phyloP scores from a whole-genome alignment of 768 basidiomycete species.

The Pholiota conissans region DNA sequence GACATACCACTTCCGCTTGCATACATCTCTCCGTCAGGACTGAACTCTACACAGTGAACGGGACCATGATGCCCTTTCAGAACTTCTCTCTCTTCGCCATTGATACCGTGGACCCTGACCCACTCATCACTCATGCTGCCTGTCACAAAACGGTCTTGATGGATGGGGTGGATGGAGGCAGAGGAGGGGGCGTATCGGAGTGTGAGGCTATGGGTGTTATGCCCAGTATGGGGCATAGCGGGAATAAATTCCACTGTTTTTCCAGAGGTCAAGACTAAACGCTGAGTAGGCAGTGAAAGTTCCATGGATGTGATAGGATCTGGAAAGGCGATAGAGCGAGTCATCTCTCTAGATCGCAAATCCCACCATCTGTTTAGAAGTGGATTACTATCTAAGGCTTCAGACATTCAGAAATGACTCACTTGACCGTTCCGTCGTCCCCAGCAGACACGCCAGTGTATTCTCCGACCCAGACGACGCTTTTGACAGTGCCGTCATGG shows the following conservation, averaged over 20 bases:
- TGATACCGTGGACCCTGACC: constrained; percentile 91
- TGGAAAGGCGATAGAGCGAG: constrained; percentile 69
- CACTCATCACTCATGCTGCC: constrained; percentile 91
- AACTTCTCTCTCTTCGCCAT: constrained; percentile 88
- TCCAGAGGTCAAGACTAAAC: constrained; percentile 88
- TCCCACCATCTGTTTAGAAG: constrained; percentile 93
- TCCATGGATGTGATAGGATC: constrained; percentile 94
- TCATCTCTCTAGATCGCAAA: constrained; percentile 72
- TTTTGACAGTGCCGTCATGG: constrained; percentile 90
- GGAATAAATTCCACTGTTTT: constrained; percentile 92
- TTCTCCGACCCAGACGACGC: constrained; percentile 91
- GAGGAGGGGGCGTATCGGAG: constrained; percentile 90
- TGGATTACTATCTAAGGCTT: constrained; percentile 15
- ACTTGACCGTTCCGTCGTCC: constrained; percentile 93
- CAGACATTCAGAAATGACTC: constrained; percentile 19
- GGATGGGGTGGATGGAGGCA: constrained; percentile 90
- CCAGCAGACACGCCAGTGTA: constrained; percentile 86
- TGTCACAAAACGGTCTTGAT: constrained; percentile 89
- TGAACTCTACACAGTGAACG: constrained; percentile 91
- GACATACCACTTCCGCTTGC: constrained; percentile 93
- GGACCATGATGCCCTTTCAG: constrained; percentile 98
- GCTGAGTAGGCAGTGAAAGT: constrained; percentile 75
- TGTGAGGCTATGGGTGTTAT: constrained; percentile 71
- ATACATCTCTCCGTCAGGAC: constrained; percentile 96
- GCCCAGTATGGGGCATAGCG: constrained; percentile 56